Base-by-base conservation (phyloP, 345 rosid genomes). In the Populus alba region DNA sequence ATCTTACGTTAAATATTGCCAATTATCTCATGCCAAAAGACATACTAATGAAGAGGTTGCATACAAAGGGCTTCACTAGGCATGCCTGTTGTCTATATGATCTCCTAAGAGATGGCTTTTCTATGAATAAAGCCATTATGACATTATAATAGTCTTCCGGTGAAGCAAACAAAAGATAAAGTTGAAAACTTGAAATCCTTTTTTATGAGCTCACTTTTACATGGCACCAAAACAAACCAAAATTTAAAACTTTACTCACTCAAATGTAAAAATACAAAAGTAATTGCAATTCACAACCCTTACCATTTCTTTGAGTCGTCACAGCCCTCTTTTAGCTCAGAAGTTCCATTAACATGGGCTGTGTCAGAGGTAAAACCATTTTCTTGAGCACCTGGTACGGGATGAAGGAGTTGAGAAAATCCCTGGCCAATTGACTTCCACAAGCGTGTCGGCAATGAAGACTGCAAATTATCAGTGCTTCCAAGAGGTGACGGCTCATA, bases 401-500 rank as follows among this genome's bases (percentile, higher is more conserved):
- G 93, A 78, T 81, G 70, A 71, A 93, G 89, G 67, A 95, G 83
- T 66, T 82, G 78, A 25, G 98, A 90, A 87, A 95, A 89, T 7
- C 98, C 97, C 73, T 83, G 88, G 25, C 95, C 98, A 41, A 95
- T 37, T 41, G 99, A 91, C 82, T 87, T 90, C 99, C 97, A 96
- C 68, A 92, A 85, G 45, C 97, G 88, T 1, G 90, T 78, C 31
- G 90, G 81, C 81, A 89, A 87, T 15, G 93, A 87, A 6, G 83
- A 72, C 74, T 83, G 89, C 73, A 78, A 80, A 82, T 76, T 80
- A 47, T 55, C 62, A 7, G 71, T 70, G 72, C 78, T 47, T 4
- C 53, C 81, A 57, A 38, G 35, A n/a, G 86, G 71, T 47, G 88
- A 81, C 15, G 81, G 73, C 77, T 88, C 92, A 3, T 79, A 65